phyloP scores from a whole-genome alignment of 345 rosid genomes.

The Eucalyptus regnans region DNA sequence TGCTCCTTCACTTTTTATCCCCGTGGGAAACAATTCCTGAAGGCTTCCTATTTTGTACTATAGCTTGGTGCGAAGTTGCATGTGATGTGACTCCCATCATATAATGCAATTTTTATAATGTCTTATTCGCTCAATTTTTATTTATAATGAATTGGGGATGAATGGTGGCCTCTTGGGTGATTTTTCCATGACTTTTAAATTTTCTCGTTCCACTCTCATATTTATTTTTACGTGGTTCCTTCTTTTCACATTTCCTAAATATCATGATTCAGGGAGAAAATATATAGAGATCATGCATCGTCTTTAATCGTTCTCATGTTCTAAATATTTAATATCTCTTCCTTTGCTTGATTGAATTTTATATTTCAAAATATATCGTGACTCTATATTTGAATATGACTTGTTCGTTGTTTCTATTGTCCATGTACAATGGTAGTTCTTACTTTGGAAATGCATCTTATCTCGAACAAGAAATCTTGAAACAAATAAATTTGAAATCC shows the following conservation, averaged over 20 bases:
- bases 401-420: fast-evolving
- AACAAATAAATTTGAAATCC: neutral
- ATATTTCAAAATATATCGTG: neutral
- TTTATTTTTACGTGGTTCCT: neutral
- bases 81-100: neutral
- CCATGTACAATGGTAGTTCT: neutral
- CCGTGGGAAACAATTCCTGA: neutral
- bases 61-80: neutral
- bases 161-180: neutral
- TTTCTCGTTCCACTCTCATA: neutral
- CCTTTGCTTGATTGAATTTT: neutral
- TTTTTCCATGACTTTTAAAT: neutral
- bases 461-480: neutral
- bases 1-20: neutral
- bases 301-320: neutral
- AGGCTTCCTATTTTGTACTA: neutral
- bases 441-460: neutral
- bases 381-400: neutral
- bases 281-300: neutral
- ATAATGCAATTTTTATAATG: neutral
- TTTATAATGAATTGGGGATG: neutral
- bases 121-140: neutral
- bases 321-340: fast-evolving
- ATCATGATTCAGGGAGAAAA: neutral
- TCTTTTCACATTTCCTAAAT: neutral